These are phyloP conservation scores for Pythium myriotylum DNA, from an alignment of 352 stramenopile species.

Conservation along the genomic window DNA sequence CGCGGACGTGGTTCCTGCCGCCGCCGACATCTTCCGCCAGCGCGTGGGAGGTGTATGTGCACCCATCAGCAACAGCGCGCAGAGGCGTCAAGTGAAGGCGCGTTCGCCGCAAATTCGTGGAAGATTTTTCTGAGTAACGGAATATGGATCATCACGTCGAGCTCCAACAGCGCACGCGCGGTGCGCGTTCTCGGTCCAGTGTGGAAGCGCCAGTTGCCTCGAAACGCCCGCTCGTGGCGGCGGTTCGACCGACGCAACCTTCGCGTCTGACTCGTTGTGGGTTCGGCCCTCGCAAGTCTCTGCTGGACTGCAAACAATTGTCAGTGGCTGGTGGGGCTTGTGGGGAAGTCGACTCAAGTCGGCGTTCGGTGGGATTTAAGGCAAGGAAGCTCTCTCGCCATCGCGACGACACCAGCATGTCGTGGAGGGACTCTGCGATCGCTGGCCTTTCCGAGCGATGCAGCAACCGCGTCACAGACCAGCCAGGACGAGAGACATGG, in stretches of 20 bases:
- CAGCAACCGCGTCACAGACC: not conserved
- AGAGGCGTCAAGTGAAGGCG: not conserved
- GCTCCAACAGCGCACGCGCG: constrained; percentile 5
- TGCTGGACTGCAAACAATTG: constrained; percentile 4
- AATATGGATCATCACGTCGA: constrained; percentile 1
- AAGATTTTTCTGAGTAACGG: constrained; percentile 24
- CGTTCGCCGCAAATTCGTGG: not conserved
- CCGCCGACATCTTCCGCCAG: constrained; percentile 2
- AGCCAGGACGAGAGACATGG: constrained; percentile 43
- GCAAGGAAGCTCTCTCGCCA: not conserved
- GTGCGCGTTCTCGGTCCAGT: constrained; percentile 24
- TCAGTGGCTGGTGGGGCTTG: constrained; percentile 4
- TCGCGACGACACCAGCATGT: constrained; percentile 4
- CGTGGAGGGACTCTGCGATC: not conserved
- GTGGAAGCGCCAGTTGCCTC: constrained; percentile 13
- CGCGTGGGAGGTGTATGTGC: constrained; percentile 36
- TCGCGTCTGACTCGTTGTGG: constrained; percentile 14
- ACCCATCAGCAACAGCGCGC: constrained; percentile 6
- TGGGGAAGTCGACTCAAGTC: not conserved
- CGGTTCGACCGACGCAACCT: constrained; percentile 12
- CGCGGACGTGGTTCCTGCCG: constrained; percentile 65
- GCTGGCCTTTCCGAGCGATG: not conserved
- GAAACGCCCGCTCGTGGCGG: constrained; percentile 14
- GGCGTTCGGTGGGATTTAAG: constrained; percentile 6
- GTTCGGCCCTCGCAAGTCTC: too few species aligned